Percentiles rank a stretch among this genome's conserved stretches.
Evolutionary conservation across 2,329 filamentous ascomycete species (phyloP).

Genomic region (Dothideomycetes sp.): DNA sequence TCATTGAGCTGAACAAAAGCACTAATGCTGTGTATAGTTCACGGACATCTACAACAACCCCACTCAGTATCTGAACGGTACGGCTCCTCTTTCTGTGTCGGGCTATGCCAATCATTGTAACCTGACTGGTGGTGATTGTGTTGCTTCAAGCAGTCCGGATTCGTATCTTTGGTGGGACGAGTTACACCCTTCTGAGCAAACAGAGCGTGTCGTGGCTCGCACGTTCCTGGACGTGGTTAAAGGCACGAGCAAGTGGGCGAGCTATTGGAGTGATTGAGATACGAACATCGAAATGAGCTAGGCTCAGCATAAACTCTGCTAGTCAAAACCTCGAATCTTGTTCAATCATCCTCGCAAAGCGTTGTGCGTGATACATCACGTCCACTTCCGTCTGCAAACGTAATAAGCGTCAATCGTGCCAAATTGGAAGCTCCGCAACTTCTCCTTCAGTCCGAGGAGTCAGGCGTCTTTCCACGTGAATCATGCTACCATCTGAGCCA

Average conservation of each 20-base stretch:
- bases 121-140: slow-evolving; percentile 27
- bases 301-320: too few relatives aligned
- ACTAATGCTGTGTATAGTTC: slow-evolving; percentile 27
- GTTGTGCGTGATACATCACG: too few relatives aligned
- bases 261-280: slow-evolving; percentile 28
- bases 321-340: too few relatives aligned
- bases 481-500: too few relatives aligned
- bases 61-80: slow-evolving; percentile 48
- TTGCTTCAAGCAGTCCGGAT: slow-evolving; percentile 35
- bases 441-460: too few relatives aligned
- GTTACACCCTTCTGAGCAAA: slow-evolving; percentile 58
- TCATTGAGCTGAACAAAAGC: background rate
- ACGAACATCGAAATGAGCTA: too few relatives aligned
- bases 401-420: too few relatives aligned
- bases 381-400: too few relatives aligned
- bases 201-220: slow-evolving; percentile 45
- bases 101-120: slow-evolving; percentile 48
- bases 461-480: too few relatives aligned
- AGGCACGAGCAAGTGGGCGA: slow-evolving; percentile 37
- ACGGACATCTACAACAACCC: slow-evolving; percentile 55
- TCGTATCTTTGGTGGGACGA: slow-evolving; percentile 66
- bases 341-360: too few relatives aligned
- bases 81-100: slow-evolving; percentile 50
- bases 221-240: slow-evolving; percentile 46
- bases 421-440: too few relatives aligned